Conservation (phyloP, 1,284 basidiomycete genomes). For the Ustilago hordei region DNA sequence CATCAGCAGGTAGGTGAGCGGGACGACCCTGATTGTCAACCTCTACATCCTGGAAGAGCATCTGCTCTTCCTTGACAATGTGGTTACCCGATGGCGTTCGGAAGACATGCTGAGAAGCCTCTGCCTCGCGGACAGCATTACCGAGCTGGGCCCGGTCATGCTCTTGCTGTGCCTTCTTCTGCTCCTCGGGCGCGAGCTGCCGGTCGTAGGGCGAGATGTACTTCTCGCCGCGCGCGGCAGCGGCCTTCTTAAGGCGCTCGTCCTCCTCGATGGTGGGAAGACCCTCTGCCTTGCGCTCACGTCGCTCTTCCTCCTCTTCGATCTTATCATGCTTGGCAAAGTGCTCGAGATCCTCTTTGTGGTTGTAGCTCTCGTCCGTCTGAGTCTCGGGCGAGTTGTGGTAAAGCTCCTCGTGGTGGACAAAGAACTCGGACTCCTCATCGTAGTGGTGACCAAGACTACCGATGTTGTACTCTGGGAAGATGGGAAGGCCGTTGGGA, state of each 20-base stretch:
- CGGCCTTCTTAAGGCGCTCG: conserved; percentile 49
- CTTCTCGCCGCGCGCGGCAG: conserved; percentile 56
- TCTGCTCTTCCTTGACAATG: conserved; percentile 64
- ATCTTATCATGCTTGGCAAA: conserved; percentile 89
- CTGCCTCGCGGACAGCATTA: conserved; percentile 60
- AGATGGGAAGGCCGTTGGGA: conserved; percentile 81
- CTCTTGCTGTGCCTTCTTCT: conserved; percentile 56
- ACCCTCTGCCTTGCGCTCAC: conserved; percentile 84
- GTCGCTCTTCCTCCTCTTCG: conserved; percentile 85
- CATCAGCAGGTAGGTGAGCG: conserved; percentile 49
- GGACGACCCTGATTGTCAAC: conserved; percentile 54
- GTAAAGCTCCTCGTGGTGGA: conserved; percentile 78
- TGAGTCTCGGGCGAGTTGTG: conserved; percentile 96
- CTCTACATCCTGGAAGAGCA: conserved; percentile 51
- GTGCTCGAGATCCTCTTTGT: conserved; percentile 81
- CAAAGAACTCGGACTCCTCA: conserved; percentile 69
- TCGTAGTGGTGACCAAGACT: conserved; percentile 88
- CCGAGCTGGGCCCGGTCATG: conserved; percentile 57
- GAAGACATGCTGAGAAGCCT: conserved; percentile 65
- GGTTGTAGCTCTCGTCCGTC: conserved; percentile 91
- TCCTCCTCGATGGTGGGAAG: conserved; percentile 73
- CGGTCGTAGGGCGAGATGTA: conserved; percentile 65
- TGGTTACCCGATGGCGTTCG: conserved; percentile 63
- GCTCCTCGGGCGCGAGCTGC: conserved; percentile 57
- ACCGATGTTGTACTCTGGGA: conserved; percentile 73